Base-by-base conservation (phyloP, 2,329 filamentous ascomycete genomes). In the Fusarium foetens region DNA sequence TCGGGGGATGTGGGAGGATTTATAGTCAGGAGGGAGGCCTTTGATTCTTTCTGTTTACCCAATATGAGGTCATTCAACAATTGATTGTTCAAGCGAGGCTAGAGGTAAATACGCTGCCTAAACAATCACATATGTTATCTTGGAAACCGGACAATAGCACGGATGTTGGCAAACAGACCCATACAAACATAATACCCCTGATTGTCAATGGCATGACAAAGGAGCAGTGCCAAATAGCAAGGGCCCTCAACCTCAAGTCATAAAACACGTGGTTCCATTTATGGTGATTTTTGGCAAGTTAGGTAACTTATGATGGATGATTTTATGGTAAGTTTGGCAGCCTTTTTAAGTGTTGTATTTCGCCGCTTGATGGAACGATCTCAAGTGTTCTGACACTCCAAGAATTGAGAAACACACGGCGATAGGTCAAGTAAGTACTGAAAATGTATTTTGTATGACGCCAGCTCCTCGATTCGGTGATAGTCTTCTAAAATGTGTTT, bases 401-500 rank as follows among this genome's bases (percentile, higher is more conserved):
- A 38, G 1, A 2, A 13, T 9, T 45, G 23, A 39, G 27, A 21
- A 36, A 9, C 21, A 11, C 39, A 33, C 35, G 46, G 57, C 61
- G 43, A 29, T 48, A 11, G 27, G 19, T 48, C 62, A 70, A 66
- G 13, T 45, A 16, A 45, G 38, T 51, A 36, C 38, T 57, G 33
- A 55, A 59, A 58, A 66, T 67, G 43, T 76, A 39, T 75, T 64
- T 70, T 74, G 67, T 70, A 63, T 69, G 42, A 53, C 58, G 63
- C 68, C 70, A 67, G 61, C 68, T 71, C 66, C 66, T 66, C 49
- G 45, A 65, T 55, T 43, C 58, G 63, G 66, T 78, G 51, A 29
- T 46, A 64, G 63, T 58, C 68, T 72, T 77, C 73, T 78, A 75
- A 63, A 68, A 57, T 31, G 21, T 63, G 60, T 45, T 41, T 62